Evolutionary conservation across 2,329 filamentous ascomycete species (phyloP), one percentile per base, ranked within the genome.

Genomic region (Dactylellina haptotyla): DNA sequence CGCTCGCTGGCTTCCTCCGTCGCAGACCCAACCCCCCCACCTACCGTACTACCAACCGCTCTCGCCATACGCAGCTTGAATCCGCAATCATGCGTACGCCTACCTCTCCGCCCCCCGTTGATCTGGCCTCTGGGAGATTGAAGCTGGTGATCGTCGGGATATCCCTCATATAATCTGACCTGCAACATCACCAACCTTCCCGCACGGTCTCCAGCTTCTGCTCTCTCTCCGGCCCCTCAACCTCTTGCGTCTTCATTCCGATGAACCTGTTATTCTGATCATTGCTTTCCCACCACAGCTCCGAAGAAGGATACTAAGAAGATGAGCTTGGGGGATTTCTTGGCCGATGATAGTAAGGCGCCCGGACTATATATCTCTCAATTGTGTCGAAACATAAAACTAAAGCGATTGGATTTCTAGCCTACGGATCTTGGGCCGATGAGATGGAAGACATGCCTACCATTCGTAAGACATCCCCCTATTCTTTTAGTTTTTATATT

Each of bases 241-340:
- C 25, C 45, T 1, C 16, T 23, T n/a, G 4, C 5, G n/a, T 14
- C 25, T 50, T 12, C n/a, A 20, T 12, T 59, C 23, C 2, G 20
- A 23, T 30, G 25, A 45, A 16, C 6, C 6, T 41, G 6, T n/a
- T 53, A 45, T 41, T 25, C 65, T 71, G 32, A 63, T 41, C 28
- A 14, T 34, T 53, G 87, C 82, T 77, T 75, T 61, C 74, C 75
- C 59, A 81, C 74, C 28, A 16, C 80, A 96, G 93, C 91, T 87
- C 94, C 93, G 78, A 96, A 96, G 85, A 91, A 92, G 85, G 90
- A 96, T 84, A 86, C 88, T 83, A 90, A 96, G 88, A 99, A 96
- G 87, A 94, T 99, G 91, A 92, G 91, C 85, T 89, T 98, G 81
- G 92, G 92, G 86, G 91, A 92, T 84, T 99, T 99, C 87, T 87